A percentile compares a stretch with the other conserved stretches of the same genome.
These are phyloP conservation scores for Puccinia polysora DNA, from an alignment of 1,284 basidiomycete genomes.

Conservation along the genomic window DNA sequence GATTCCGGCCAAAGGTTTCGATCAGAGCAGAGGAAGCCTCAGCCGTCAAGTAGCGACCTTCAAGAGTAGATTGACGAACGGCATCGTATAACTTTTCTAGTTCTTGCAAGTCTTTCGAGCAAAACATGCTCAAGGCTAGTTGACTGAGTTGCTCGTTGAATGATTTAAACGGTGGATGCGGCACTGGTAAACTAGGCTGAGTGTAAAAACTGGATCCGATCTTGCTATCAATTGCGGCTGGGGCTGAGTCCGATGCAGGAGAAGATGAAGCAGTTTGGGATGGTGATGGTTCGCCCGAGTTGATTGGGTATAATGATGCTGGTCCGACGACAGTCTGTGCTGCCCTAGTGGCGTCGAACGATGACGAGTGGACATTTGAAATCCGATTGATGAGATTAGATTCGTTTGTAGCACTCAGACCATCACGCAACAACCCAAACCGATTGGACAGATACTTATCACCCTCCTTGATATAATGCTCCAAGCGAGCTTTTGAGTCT, in stretches of 20 bases:
- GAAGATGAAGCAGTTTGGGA: background rate
- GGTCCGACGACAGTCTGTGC: background rate
- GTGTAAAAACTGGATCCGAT: background rate
- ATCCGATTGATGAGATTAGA: background rate
- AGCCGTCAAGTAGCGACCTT: slow-evolving; percentile 32
- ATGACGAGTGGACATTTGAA: background rate
- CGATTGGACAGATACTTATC: slow-evolving; percentile 30
- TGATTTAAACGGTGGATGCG: slow-evolving; percentile 24
- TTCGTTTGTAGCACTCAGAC: background rate
- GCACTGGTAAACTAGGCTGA: slow-evolving; percentile 8
- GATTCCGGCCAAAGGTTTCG: slow-evolving; percentile 30
- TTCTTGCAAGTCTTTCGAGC: slow-evolving; percentile 19
- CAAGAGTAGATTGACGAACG: slow-evolving; percentile 22
- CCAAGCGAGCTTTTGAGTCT: background rate
- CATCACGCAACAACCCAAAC: slow-evolving; percentile 28
- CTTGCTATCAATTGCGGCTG: background rate
- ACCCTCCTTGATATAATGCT: slow-evolving; percentile 35
- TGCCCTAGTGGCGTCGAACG: background rate
- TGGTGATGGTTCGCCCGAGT: background rate
- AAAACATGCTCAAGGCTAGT: slow-evolving; percentile 38
- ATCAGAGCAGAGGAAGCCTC: slow-evolving; percentile 40
- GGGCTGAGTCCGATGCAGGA: too few species aligned
- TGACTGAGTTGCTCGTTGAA: slow-evolving; percentile 43
- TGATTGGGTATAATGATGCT: background rate
- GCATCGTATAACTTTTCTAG: slow-evolving; percentile 17